phyloP scores from a whole-genome alignment of 2,329 filamentous ascomycete species.

The Juglanconis sp. region DNA sequence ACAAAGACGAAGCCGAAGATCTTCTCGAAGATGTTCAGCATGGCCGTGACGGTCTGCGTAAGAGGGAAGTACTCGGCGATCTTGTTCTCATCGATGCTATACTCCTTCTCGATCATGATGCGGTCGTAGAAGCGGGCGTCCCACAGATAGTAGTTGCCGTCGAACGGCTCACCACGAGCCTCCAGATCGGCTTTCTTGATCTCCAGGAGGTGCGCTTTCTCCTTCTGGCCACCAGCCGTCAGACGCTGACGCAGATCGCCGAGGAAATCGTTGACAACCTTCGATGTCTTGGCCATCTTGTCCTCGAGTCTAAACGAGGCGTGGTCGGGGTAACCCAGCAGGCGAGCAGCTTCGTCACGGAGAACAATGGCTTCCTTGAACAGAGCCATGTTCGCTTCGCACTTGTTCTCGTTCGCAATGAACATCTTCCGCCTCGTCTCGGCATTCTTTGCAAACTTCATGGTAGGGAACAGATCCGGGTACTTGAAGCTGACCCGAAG shows the following conservation, averaged over 20 bases:
- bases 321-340: conserved; percentile 75
- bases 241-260: conserved; percentile 66
- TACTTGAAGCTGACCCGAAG: conserved; percentile 79
- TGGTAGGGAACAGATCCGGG: conserved; percentile 72
- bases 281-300: conserved; percentile 79
- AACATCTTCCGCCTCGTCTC: conserved; percentile 68
- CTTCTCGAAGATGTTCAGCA: conserved; percentile 81
- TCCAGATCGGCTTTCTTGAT: conserved; percentile 71
- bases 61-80: conserved; percentile 85
- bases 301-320: conserved; percentile 74
- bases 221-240: conserved; percentile 65
- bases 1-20: conserved; percentile 78
- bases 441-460: conserved; percentile 72
- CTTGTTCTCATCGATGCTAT: conserved; percentile 72
- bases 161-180: conserved; percentile 54
- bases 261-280: conserved; percentile 71
- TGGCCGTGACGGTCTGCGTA: conserved; percentile 67
- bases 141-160: conserved; percentile 78
- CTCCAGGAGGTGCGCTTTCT: conserved; percentile 66
- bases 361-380: conserved; percentile 74
- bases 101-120: conserved; percentile 77
- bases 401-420: conserved; percentile 78
- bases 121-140: conserved; percentile 78
- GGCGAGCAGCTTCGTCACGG: conserved; percentile 72
- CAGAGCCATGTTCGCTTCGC: conserved; percentile 66